Base-by-base conservation (phyloP, 371 early-diverging fungal species). In the Funneliformis caledonium region DNA sequence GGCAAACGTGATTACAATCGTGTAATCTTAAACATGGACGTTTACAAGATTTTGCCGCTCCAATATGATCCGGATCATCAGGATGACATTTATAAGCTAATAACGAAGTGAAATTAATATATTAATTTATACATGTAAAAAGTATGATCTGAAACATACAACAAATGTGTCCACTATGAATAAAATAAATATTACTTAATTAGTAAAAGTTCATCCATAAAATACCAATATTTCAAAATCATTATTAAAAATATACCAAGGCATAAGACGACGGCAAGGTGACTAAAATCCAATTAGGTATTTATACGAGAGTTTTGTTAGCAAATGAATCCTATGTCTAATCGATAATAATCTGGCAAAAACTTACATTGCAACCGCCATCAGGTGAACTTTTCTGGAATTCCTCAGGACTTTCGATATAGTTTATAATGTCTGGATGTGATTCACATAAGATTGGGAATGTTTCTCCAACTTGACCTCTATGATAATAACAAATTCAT, bases 361-460 rank as follows among this genome's bases (percentile, higher is more conserved):
- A 85, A 2, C 61, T 14, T 9, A 50, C 19, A n/a, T 42, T 79
- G 62, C 88, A 86, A n/a, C 87, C 88, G 7, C 85, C 87, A 56
- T 86, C 84, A 0, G 88, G 88, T 9, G 88, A 26, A 69, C 9
- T 56, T 12, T 12, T 67, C 31, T 22, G 37, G 11, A 83, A 76
- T 19, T 59, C 8, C 11, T 64, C 65, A 0, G 86, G 80, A 11
- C 68, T 26, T 4, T 10, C 10, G 12, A 85, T 82, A 14, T 33
- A 16, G 10, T 81, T 76, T 4, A 48, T 70, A 43, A 74, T 19
- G 60, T 85, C 80, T 0, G 88, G 86, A 65, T 90, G 90, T 50
- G 83, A 82, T 43, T 82, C 79, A 81, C 90, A 90, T 14, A 75
- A 19, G 7, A 90, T 79, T 2, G 86, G 87, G 10, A 90, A 83